Percentiles rank a stretch among this genome's conserved stretches.
Conservation (phyloP, 148 eudicot genomes). For the Dysphania ambrosioides region DNA sequence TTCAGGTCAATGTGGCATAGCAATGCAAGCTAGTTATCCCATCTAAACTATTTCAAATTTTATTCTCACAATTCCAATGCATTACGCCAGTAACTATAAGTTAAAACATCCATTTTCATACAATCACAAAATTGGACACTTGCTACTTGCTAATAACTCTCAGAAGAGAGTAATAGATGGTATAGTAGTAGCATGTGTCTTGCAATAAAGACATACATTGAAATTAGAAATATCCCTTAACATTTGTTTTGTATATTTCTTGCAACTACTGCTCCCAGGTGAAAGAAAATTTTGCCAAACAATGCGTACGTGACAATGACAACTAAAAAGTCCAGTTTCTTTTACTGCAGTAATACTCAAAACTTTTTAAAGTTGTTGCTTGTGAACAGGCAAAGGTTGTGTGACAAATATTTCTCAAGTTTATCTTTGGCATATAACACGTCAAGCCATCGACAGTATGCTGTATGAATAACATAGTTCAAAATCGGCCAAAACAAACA, state of each 20-base stretch:
- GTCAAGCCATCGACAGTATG: too few relatives aligned
- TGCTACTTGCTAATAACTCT: background rate
- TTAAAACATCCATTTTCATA: background rate
- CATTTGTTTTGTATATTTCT: background rate
- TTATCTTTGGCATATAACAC: too few relatives aligned
- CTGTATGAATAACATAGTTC: background rate
- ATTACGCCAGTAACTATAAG: background rate
- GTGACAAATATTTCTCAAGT: too few relatives aligned
- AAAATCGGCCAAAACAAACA: background rate
- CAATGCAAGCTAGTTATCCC: slow-evolving; percentile 53
- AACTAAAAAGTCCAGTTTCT: too few relatives aligned
- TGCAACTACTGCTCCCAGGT: background rate
- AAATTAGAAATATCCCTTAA: background rate
- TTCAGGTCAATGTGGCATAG: slow-evolving; percentile 50
- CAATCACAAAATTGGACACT: background rate
- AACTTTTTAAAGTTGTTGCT: too few relatives aligned
- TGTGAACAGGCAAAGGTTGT: too few relatives aligned
- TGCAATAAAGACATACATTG: background rate
- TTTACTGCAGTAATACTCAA: too few relatives aligned
- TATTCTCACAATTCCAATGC: background rate
- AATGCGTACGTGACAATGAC: background rate
- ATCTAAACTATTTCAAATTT: background rate
- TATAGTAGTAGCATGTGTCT: background rate
- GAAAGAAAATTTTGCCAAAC: background rate
- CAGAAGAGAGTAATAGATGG: background rate